Percentiles rank a stretch among this genome's conserved stretches.
Evolutionary conservation across 2,329 filamentous ascomycete genomes (phyloP).

Genomic region (Aspergillus melleus): DNA sequence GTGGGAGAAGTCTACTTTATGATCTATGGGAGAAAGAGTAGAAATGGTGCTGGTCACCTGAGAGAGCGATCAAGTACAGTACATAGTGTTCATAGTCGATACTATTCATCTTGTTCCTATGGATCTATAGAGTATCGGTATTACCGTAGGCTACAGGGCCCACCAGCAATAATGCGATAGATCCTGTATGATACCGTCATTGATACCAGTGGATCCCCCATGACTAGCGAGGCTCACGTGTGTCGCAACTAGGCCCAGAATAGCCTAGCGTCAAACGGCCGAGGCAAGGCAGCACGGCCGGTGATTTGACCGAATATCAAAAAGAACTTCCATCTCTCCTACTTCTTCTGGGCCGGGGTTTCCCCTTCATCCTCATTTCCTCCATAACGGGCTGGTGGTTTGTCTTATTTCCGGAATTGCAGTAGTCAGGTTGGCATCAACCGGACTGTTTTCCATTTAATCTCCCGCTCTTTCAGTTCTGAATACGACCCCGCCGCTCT

Average conservation of each 20-base stretch:
- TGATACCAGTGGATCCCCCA: neutral
- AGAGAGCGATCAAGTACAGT: neutral
- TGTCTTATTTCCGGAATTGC: neutral
- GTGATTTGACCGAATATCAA: conserved; percentile 21
- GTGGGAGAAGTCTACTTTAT: conserved; percentile 24
- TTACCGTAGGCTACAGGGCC: neutral
- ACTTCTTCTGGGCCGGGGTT: conserved; percentile 13
- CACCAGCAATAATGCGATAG: too few species aligned
- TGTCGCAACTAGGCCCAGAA: neutral
- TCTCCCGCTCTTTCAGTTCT: conserved; percentile 10
- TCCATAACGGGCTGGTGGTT: conserved; percentile 7
- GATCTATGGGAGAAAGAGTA: neutral
- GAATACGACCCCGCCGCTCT: conserved; percentile 19
- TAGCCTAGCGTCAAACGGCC: neutral
- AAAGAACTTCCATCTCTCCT: conserved; percentile 16
- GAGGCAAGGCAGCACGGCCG: conserved; percentile 9
- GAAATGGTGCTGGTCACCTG: neutral
- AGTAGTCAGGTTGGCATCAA: conserved; percentile 1
- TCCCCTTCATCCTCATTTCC: conserved; percentile 11
- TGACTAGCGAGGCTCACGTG: neutral
- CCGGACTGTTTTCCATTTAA: conserved; percentile 7
- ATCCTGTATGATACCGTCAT: neutral
- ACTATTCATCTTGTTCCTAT: too few species aligned
- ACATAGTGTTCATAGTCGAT: neutral
- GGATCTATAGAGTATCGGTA: neutral